Evolutionary conservation across 345 rosid species (phyloP).

Genomic region (Carallia pectinifolia): DNA sequence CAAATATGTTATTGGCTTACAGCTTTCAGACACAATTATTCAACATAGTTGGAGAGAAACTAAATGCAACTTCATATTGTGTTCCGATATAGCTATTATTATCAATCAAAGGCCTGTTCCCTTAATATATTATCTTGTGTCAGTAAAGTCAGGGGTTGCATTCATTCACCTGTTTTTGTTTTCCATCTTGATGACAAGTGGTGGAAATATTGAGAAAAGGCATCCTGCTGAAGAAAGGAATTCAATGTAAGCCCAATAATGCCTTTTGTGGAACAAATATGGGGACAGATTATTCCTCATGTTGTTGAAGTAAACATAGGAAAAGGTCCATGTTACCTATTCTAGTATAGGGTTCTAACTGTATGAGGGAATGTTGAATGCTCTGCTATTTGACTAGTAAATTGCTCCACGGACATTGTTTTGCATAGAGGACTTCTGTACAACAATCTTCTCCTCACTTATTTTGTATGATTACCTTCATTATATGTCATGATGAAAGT

Average conservation of each 20-base stretch:
- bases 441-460: too few relatives aligned
- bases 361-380: too few relatives aligned
- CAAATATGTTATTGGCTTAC: too few relatives aligned
- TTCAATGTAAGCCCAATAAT: not conserved
- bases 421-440: too few relatives aligned
- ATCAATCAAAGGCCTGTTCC: not conserved
- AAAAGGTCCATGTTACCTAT: too few relatives aligned
- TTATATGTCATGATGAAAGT: not conserved
- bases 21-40: too few relatives aligned
- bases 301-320: too few relatives aligned
- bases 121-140: not conserved
- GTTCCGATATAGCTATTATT: not conserved
- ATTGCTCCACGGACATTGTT: too few relatives aligned
- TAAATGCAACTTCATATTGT: not conserved
- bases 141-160: not conserved
- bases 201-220: not conserved
- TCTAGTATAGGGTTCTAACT: too few relatives aligned
- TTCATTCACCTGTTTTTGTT: not conserved
- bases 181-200: not conserved
- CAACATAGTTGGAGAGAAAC: not conserved
- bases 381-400: too few relatives aligned
- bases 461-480: not conserved
- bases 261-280: not conserved
- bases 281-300: not conserved
- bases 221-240: not conserved